Evolutionary conservation across 306 rosid genomes (phyloP), one percentile per base, ranked within the genome.

Genomic region (Vigna trinervia): DNA sequence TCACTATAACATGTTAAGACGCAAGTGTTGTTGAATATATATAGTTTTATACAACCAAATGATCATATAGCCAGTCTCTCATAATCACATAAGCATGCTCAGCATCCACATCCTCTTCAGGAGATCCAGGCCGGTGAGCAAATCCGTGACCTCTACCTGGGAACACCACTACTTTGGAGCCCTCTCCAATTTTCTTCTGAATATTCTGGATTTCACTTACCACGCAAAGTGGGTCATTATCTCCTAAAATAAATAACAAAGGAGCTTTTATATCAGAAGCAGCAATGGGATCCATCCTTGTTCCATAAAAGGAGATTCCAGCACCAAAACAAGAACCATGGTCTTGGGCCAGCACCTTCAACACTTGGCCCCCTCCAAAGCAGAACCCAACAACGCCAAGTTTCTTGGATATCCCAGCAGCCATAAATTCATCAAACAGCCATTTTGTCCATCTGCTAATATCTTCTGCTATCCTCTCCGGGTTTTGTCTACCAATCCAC

Each of bases 21-120:
- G n/a, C 46, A 36, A 60, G 22, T 15, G 48, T 15, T 15, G 48
- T 15, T n/a, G 20, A 2, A 28, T 19, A 47, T 28, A 73, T 32
- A 20, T 13, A 11, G 30, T 79, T 78, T 45, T 17, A 83, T 56
- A 69, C 77, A 50, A 65, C 75, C 84, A 88, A 86, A 52, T 83
- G 84, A 52, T 88, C 86, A 74, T 81, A 20, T 11, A 91, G 61
- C 96, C 96, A 91, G 75, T 93, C 90, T 88, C 85, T 91, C 87
- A 87, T 78, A 14, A 86, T 75, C 72, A 73, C 62, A 78, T 84
- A 93, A 45, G 95, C 95, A 78, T 74, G 80, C 78, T 93, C 98
- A 53, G 98, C 98, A 84, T 93, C 97, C 34, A 50, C 88, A 83
- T 93, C 97, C 72, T 93, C 97, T 63, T 91, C 93, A 4, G 87